Evolutionary conservation across 306 rosid species (phyloP), one percentile per base, ranked within the genome.

Genomic region (Castanea mollissima): DNA sequence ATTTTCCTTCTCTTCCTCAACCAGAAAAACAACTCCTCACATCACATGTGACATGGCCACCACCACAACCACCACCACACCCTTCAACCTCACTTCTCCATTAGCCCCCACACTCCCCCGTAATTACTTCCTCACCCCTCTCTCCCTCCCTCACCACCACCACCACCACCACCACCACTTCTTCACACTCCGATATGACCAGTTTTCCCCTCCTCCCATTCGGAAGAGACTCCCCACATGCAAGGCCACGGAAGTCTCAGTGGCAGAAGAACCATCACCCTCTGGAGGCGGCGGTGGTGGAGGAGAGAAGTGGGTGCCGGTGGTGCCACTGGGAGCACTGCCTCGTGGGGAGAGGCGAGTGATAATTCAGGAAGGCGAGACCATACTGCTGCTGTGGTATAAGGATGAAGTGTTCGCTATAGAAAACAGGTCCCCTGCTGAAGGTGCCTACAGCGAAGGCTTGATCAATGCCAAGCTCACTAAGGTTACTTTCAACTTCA

Each of bases 391-490:
- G 80, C 82, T 94, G 0, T 94, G 99, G 99, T 94, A 90, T 69
- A 94, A 94, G 70, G 88, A 94, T 34, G 68, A 81, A 84, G 88
- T 94, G 13, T 92, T 77, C 25, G 99, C 99, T 4, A 91, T 92
- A 67, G 99, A 94, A 81, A 94, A 94, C 41, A 71, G 92, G 71
- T 94, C 99, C 31, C 99, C 99, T 78, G 99, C 99, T 59, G 99
- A 94, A 86, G 99, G 99, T 15, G 99, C 99, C 29, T 94, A 94
- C 15, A 85, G 79, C 12, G 99, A 94, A 78, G 99, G 99, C 6
- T 86, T 94, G 83, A 73, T 90, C 78, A 94, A 94, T 84, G 99
- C 97, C 34, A 94, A 94, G 79, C 99, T 94, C 82, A 94, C 99
- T 13, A 88, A 92, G 93, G 98, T 87, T 75, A 8, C 4, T 2